A percentile compares a stretch with the other conserved stretches of the same genome.
Conservation (phyloP, 2,329 filamentous ascomycete genomes). For the Colletotrichum sp. region DNA sequence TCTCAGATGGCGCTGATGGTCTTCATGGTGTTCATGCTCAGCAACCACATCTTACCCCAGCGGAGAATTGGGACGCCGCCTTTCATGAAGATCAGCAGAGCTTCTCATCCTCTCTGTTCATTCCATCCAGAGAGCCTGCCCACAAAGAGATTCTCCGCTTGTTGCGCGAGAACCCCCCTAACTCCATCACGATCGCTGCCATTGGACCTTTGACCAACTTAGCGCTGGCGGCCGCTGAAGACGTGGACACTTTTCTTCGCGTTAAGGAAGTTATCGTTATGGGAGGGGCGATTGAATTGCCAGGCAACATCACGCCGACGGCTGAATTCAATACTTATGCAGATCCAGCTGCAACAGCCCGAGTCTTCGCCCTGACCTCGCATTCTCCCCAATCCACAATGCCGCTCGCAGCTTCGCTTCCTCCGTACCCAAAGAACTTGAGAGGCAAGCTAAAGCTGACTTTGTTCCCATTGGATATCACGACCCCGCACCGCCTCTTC, state of each 20-base stretch:
- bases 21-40: slow-evolving; percentile 78
- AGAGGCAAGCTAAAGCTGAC: slow-evolving; percentile 69
- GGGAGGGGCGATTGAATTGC: slow-evolving; percentile 82
- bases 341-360: slow-evolving; percentile 78
- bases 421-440: slow-evolving; percentile 67
- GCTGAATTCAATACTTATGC: slow-evolving; percentile 97
- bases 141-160: slow-evolving; percentile 88
- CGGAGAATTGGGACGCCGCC: slow-evolving; percentile 73
- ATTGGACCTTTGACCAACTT: slow-evolving; percentile 94
- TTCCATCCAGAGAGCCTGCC: slow-evolving; percentile 74
- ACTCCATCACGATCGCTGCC: slow-evolving; percentile 86
- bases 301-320: slow-evolving; percentile 84
- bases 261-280: slow-evolving; percentile 94
- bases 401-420: slow-evolving; percentile 67
- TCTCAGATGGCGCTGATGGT: slow-evolving; percentile 79
- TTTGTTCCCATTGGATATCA: slow-evolving; percentile 82
- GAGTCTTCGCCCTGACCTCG: slow-evolving; percentile 79
- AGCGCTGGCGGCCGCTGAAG: slow-evolving; percentile 84
- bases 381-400: slow-evolving; percentile 78
- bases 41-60: slow-evolving; percentile 76
- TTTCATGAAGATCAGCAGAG: slow-evolving; percentile 52
- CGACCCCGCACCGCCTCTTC: slow-evolving; percentile 70
- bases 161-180: slow-evolving; percentile 78
- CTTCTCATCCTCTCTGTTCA: slow-evolving; percentile 65
- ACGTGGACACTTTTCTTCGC: slow-evolving; percentile 86